phyloP scores from a whole-genome alignment of 2,329 filamentous ascomycete species.

The Colletotrichum abscissum region DNA sequence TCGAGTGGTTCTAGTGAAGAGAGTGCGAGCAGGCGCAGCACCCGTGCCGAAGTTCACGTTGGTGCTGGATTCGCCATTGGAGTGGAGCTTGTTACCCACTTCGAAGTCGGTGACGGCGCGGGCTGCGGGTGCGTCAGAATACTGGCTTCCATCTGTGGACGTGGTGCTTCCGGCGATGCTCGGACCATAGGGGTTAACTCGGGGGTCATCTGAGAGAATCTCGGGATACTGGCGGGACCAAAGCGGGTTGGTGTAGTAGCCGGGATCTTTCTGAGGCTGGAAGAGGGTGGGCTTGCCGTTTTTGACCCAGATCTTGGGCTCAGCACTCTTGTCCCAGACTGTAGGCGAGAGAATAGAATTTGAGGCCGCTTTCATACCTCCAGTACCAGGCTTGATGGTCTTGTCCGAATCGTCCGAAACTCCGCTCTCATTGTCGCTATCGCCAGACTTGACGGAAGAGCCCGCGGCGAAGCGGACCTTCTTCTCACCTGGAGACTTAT shows the following conservation, averaged over 20 bases:
- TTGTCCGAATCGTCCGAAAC: conserved; percentile 17
- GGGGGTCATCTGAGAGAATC: conserved; percentile 19
- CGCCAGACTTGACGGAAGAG: background rate
- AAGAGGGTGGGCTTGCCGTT: conserved; percentile 30
- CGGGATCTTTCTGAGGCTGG: conserved; percentile 9
- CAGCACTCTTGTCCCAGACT: conserved; percentile 22
- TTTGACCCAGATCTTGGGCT: conserved; percentile 31
- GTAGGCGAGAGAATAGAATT: conserved; percentile 5
- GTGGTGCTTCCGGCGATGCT: background rate
- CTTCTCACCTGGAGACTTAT: conserved; percentile 19
- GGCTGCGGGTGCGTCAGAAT: background rate
- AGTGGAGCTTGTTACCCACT: background rate
- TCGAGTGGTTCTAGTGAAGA: background rate
- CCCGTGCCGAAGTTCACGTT: background rate
- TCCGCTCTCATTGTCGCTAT: background rate
- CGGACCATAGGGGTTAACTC: background rate
- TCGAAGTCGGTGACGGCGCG: background rate
- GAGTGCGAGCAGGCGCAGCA: background rate
- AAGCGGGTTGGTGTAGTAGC: conserved; percentile 26
- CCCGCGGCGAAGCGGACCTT: conserved; percentile 16
- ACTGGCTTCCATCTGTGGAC: background rate
- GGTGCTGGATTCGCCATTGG: background rate
- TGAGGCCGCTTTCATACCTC: background rate
- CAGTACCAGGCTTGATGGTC: background rate
- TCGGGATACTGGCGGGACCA: conserved; percentile 33